Conservation (phyloP, 2,329 filamentous ascomycete genomes). For the Teratosphaeriaceae sp. region DNA sequence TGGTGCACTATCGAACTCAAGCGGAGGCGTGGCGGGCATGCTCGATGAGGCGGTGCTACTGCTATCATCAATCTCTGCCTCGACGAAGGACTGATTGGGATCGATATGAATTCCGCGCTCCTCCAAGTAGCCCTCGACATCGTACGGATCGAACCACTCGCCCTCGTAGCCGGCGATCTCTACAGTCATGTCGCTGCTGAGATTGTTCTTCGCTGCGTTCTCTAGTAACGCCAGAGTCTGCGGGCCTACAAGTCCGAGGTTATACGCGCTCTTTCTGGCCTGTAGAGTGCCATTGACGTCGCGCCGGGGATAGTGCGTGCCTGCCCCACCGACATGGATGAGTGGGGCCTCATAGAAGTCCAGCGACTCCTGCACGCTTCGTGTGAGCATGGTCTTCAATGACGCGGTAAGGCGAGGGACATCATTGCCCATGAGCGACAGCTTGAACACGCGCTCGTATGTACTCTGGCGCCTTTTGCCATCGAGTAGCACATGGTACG, state of each 20-base stretch:
- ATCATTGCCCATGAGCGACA: conserved; percentile 17
- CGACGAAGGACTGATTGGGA: conserved; percentile 53
- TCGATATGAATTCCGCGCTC: conserved; percentile 58
- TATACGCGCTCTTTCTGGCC: conserved; percentile 18
- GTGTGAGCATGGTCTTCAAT: conserved; percentile 35
- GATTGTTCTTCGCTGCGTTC: conserved; percentile 18
- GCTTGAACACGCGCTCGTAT: conserved; percentile 21
- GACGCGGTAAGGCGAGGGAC: conserved; percentile 17
- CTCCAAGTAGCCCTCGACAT: conserved; percentile 68
- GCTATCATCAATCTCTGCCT: conserved; percentile 44
- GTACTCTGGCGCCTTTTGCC: conserved; percentile 30
- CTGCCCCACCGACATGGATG: conserved; percentile 59
- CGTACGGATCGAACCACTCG: conserved; percentile 69
- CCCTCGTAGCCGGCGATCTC: conserved; percentile 60
- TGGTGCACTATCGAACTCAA: background rate
- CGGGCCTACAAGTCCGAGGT: conserved; percentile 25
- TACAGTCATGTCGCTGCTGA: conserved; percentile 34
- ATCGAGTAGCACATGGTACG: conserved; percentile 50
- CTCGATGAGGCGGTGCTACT: background rate
- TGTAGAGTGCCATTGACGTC: conserved; percentile 54
- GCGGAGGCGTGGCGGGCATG: background rate
- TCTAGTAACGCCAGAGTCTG: conserved; percentile 22
- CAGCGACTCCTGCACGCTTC: conserved; percentile 43
- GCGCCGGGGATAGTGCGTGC: conserved; percentile 51
- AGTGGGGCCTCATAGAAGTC: conserved; percentile 56